These are phyloP conservation scores for Orbilia blumenaviensis DNA, from an alignment of 2,329 filamentous ascomycete genomes.

Conservation along the genomic window DNA sequence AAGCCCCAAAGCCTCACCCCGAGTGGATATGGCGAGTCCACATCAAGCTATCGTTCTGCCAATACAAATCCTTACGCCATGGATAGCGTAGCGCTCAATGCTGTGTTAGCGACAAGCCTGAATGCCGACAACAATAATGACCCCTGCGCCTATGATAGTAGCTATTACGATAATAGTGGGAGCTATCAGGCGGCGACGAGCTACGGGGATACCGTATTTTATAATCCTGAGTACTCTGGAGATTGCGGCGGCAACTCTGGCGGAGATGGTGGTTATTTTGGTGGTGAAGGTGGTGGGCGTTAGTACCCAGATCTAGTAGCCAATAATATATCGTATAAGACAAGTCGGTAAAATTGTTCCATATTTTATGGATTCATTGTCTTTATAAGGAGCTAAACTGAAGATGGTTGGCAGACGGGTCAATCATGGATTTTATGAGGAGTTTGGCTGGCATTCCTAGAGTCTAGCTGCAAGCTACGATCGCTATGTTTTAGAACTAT, in stretches of 20 bases:
- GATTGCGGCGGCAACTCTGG: conserved; percentile 4
- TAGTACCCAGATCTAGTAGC: too few relatives aligned
- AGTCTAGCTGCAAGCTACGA: too few relatives aligned
- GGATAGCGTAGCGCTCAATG: conserved; percentile 1
- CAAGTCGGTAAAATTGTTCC: too few relatives aligned
- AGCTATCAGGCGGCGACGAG: not conserved
- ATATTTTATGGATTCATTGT: too few relatives aligned
- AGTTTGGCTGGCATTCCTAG: too few relatives aligned
- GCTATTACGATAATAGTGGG: not conserved
- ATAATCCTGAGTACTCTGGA: not conserved
- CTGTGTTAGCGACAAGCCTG: conserved; percentile 22
- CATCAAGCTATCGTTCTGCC: not conserved
- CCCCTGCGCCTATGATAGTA: not conserved
- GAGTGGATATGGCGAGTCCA: not conserved
- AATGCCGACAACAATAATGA: not conserved
- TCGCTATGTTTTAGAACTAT: too few relatives aligned
- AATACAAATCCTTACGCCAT: not conserved
- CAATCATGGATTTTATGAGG: too few relatives aligned
- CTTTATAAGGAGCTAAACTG: too few relatives aligned
- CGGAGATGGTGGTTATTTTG: conserved; percentile 14
- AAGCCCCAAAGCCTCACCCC: not conserved
- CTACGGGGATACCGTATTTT: not conserved
- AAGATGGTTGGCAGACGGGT: too few relatives aligned
- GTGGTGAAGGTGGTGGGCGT: not conserved
- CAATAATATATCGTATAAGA: too few relatives aligned